Evolutionary conservation across 148 eudicot genomes (phyloP).

Genomic region (Selenicereus undatus): DNA sequence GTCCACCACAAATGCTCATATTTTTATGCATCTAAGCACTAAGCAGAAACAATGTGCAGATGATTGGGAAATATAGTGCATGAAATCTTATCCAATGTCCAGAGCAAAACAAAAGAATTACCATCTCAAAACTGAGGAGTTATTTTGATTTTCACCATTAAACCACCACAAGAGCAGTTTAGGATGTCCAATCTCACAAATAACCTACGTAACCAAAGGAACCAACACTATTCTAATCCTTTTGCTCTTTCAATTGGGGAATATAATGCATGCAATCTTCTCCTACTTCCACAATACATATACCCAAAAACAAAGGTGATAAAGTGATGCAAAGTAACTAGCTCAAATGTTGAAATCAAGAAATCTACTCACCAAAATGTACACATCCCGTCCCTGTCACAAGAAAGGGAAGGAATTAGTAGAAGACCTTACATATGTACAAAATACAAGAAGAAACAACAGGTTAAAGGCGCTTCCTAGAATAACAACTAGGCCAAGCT

Average conservation of each 20-base stretch:
- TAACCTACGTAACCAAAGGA: no score
- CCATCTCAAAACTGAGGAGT: no score
- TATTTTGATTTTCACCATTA: no score
- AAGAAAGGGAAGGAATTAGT: slow-evolving; percentile 22
- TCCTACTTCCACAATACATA: no score
- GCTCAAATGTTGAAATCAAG: slow-evolving; percentile 22
- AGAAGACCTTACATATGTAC: slow-evolving; percentile 3
- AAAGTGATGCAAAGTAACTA: slow-evolving; percentile 12
- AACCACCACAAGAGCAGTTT: not conserved
- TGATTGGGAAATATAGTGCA: not conserved
- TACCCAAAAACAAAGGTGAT: not conserved
- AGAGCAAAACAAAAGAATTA: no score
- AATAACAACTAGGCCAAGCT: not conserved
- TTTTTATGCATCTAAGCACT: not conserved
- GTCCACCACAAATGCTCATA: not conserved
- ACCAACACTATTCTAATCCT: not conserved
- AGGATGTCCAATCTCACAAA: not conserved
- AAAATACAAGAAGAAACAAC: slow-evolving; percentile 16
- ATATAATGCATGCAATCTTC: no score
- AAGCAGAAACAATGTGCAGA: not conserved
- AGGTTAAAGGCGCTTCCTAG: not conserved
- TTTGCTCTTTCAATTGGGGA: no score
- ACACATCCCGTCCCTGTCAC: slow-evolving; percentile 90
- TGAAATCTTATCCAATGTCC: no score
- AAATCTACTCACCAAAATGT: slow-evolving; percentile 74